Evolutionary conservation across 495 filamentous ascomycete genomes (phyloP), one percentile per base, ranked within the genome.

Genomic region (Staphylotrichum longicolle): DNA sequence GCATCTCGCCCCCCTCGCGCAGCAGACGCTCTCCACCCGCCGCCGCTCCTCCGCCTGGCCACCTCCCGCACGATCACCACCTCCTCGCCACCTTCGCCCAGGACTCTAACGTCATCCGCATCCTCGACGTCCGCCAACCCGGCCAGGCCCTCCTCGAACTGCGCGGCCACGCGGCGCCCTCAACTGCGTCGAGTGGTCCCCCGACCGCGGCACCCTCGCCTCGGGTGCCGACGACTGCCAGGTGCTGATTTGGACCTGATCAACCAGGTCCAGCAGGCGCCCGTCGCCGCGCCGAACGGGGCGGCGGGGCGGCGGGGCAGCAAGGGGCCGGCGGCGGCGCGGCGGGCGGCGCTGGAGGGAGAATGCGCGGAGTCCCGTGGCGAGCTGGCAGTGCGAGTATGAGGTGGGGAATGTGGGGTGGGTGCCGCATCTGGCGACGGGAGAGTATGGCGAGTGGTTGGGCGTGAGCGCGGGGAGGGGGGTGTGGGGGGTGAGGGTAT

Each of bases 1-100:
- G 81, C 53, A 82, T 83, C 57, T 81, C 77, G 83, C 91, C 72
- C 74, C 68, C 69, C 80, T 75, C 70, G 88, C 74, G 40, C 88
- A 89, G 62, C 88, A 91, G 66, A 88, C 88, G 12, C 84, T 90
- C 77, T 80, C 85, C 90, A 88, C 74, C 87, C 92, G 35, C 92
- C 92, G 4, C 91, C 94, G 3, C 75, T 98, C 30, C 77, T 98
- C 60, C 85, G 94, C 53, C 83, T 97, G 52, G 91, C 93, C 54
- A 94, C 94, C 32, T 98, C 95, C 94, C 94, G 2, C 94, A 98
- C 69, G 94, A 99, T 72, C 85, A 90, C 40, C 93, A 99, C 70
- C 85, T 99, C 35, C 86, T 99, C 44, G 93, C 95, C 8, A 99
- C 94, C 30, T 98, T 99, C 72, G 93, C 93, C 20, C 86, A 89